phyloP scores from a whole-genome alignment of 2,329 filamentous ascomycete genomes.

The Emydomyces testavorans region DNA sequence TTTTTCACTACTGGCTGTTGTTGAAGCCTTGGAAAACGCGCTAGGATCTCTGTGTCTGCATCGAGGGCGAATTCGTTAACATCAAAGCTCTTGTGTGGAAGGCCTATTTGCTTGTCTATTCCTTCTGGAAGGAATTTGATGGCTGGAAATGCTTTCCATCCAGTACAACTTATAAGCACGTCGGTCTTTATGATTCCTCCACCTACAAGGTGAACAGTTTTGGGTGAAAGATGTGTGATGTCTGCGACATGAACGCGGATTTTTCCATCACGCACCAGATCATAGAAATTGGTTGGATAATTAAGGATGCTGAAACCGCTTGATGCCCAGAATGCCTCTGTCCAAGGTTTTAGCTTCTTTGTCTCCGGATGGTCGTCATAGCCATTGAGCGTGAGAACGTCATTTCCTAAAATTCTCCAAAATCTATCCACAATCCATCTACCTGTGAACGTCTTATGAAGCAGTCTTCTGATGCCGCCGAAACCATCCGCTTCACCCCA shows the following conservation, averaged over 20 bases:
- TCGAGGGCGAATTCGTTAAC: constrained; percentile 26
- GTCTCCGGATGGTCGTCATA: constrained; percentile 38
- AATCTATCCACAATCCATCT: constrained; percentile 39
- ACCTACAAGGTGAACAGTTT: constrained; percentile 39
- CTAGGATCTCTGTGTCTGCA: constrained; percentile 39
- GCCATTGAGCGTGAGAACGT: constrained; percentile 39
- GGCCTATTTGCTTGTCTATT: constrained; percentile 37
- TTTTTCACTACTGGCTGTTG: constrained; percentile 27
- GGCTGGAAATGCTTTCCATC: constrained; percentile 43
- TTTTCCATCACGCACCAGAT: constrained; percentile 43
- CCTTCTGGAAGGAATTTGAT: constrained; percentile 39
- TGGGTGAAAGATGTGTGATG: constrained; percentile 38
- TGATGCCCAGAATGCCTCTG: constrained; percentile 43
- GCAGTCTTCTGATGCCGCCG: constrained; percentile 30
- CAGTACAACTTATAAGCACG: constrained; percentile 45
- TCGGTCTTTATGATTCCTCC: constrained; percentile 39
- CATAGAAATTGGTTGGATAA: constrained; percentile 47
- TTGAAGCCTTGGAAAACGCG: constrained; percentile 37
- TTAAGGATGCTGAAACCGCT: constrained; percentile 50
- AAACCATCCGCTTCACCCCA: constrained; percentile 54
- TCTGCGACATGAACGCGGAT: constrained; percentile 47
- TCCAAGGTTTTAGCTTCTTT: constrained; percentile 38
- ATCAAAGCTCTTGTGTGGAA: constrained; percentile 28
- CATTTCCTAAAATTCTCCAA: constrained; percentile 42
- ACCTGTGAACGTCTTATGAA: constrained; percentile 40